Conservation (phyloP, 495 filamentous ascomycete species). For the Emericellopsis terricola region DNA sequence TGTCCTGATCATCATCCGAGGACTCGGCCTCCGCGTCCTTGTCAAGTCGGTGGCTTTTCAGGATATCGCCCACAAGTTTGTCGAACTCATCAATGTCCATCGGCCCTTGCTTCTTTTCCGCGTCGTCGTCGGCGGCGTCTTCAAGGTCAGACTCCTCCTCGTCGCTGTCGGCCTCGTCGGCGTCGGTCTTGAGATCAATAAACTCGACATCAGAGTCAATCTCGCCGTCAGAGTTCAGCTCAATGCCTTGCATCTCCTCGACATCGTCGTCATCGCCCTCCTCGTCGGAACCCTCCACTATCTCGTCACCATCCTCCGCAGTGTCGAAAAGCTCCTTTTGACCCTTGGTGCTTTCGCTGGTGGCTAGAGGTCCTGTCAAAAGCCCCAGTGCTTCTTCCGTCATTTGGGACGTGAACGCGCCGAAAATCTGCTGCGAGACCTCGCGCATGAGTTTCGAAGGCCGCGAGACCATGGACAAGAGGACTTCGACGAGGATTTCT, state of each 20-base stretch:
- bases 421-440: slow-evolving; percentile 73
- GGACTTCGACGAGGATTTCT: slow-evolving; percentile 66
- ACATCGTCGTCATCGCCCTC: slow-evolving; percentile 22
- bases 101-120: slow-evolving; percentile 19
- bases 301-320: slow-evolving; percentile 39
- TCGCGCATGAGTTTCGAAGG: slow-evolving; percentile 72
- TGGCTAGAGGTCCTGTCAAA: slow-evolving; percentile 53
- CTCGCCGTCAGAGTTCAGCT: slow-evolving; percentile 28
- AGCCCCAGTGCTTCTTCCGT: slow-evolving; percentile 55
- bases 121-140: slow-evolving; percentile 20
- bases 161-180: slow-evolving; percentile 14
- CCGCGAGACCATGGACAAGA: slow-evolving; percentile 75
- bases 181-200: slow-evolving; percentile 19
- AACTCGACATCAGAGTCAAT: slow-evolving; percentile 13
- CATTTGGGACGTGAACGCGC: slow-evolving; percentile 52
- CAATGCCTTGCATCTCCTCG: slow-evolving; percentile 12
- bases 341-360: slow-evolving; percentile 64
- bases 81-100: slow-evolving; percentile 41
- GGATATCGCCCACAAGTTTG: slow-evolving; percentile 56
- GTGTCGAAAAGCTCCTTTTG: slow-evolving; percentile 72
- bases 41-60: slow-evolving; percentile 43
- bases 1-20: slow-evolving; percentile 50
- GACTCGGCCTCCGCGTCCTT: slow-evolving; percentile 32
- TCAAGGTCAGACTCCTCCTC: slow-evolving; percentile 29
- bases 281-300: slow-evolving; percentile 14